Percentiles rank a stretch among this genome's conserved stretches.
Evolutionary conservation across 2,329 filamentous ascomycete species (phyloP).

Genomic region (Pseudocercospora vitis): DNA sequence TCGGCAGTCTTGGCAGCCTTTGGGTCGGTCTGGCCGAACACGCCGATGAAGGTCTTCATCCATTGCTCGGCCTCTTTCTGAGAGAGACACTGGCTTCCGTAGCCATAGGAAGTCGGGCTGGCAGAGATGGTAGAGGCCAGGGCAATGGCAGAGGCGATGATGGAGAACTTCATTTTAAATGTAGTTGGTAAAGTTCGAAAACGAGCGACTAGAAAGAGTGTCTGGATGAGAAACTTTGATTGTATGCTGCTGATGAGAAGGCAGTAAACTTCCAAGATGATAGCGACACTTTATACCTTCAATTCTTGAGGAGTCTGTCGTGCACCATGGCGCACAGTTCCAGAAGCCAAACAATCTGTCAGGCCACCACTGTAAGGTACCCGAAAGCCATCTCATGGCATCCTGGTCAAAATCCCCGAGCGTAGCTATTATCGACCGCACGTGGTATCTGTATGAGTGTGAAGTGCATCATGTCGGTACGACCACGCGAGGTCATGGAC

Average conservation of each 20-base stretch:
- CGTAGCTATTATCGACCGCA: neutral
- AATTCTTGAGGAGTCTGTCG: neutral
- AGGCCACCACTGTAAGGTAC: slow-evolving; percentile 1
- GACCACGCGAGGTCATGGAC: neutral
- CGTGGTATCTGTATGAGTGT: neutral
- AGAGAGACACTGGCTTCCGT: slow-evolving; percentile 8
- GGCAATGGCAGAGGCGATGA: slow-evolving; percentile 11
- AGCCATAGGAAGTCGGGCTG: neutral
- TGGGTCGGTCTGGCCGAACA: slow-evolving; percentile 10
- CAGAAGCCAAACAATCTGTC: neutral
- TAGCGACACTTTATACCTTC: neutral
- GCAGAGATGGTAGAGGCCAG: neutral
- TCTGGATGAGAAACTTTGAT: neutral
- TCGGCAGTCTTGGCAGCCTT: slow-evolving; percentile 10
- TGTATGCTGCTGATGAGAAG: neutral
- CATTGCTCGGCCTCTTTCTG: slow-evolving; percentile 9
- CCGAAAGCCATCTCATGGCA: neutral
- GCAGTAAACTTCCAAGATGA: neutral
- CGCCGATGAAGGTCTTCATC: slow-evolving; percentile 14
- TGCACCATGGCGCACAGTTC: neutral
- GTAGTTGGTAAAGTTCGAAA: neutral
- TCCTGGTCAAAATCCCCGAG: neutral
- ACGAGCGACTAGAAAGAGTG: slow-evolving; percentile 6
- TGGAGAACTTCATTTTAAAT: slow-evolving; percentile 16
- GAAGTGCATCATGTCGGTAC: neutral